These are phyloP conservation scores for Aspergillus clavatus DNA, from an alignment of 2,329 filamentous ascomycete species.

Conservation along the genomic window DNA sequence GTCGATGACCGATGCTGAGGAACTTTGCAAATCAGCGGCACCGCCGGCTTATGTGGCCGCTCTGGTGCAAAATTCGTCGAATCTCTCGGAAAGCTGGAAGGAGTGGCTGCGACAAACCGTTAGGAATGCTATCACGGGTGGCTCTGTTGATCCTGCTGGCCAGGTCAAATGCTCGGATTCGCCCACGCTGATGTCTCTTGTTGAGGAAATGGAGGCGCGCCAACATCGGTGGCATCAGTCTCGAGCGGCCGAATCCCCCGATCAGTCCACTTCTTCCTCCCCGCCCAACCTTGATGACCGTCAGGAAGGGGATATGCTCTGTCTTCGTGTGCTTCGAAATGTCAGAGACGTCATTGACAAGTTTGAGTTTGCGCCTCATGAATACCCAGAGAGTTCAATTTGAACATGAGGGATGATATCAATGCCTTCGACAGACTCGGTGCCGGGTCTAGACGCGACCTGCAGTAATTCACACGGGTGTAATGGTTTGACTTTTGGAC, in stretches of 20 bases:
- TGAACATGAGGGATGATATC: background rate
- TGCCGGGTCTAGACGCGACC: background rate
- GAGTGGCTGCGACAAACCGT: slow-evolving; percentile 37
- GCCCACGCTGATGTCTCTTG: slow-evolving; percentile 35
- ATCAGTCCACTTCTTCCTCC: background rate
- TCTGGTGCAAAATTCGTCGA: slow-evolving; percentile 22
- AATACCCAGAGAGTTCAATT: slow-evolving; percentile 28
- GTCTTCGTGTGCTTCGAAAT: slow-evolving; percentile 31
- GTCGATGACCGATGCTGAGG: slow-evolving; percentile 31
- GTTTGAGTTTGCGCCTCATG: slow-evolving; percentile 32
- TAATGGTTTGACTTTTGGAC: background rate
- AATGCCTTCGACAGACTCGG: too few species aligned
- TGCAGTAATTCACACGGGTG: background rate
- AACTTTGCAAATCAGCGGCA: slow-evolving; percentile 34
- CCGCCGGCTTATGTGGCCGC: slow-evolving; percentile 26
- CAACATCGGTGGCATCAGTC: slow-evolving; percentile 40
- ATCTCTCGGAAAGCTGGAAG: slow-evolving; percentile 31
- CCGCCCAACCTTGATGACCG: background rate
- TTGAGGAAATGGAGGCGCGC: slow-evolving; percentile 39
- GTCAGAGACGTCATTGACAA: slow-evolving; percentile 31
- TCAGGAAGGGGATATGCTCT: slow-evolving; percentile 30
- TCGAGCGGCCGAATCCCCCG: background rate
- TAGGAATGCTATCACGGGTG: slow-evolving; percentile 34
- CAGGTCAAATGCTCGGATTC: slow-evolving; percentile 25
- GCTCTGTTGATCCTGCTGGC: slow-evolving; percentile 20